Conservation (phyloP, 305 asterid genomes). For the Nicotiana rustica region DNA sequence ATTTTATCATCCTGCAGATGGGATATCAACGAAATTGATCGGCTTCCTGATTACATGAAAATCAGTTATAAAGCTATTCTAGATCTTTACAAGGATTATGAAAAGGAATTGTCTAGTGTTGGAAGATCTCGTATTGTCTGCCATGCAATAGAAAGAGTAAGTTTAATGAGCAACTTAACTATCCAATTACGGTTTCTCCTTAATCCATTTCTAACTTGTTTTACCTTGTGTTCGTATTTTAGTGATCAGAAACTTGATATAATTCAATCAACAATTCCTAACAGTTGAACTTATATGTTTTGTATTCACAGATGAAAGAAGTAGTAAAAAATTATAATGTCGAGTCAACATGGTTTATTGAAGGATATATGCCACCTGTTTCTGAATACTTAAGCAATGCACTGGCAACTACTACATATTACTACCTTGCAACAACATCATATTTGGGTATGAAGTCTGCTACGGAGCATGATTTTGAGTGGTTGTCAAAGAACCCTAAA, state of each 20-base stretch:
- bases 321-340: constrained; percentile 35
- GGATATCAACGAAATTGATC: constrained; percentile 21
- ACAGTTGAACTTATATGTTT: no score
- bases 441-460: constrained; percentile 29
- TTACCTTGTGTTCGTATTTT: no score
- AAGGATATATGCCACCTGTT: constrained; percentile 33
- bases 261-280: no score
- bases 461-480: constrained; percentile 28
- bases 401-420: constrained; percentile 6
- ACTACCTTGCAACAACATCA: not conserved
- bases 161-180: no score
- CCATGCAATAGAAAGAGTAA: no score
- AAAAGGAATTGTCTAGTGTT: no score
- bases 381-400: constrained; percentile 35
- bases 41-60: constrained; percentile 46
- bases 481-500: constrained; percentile 27
- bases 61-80: not conserved
- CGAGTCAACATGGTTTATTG: constrained; percentile 35
- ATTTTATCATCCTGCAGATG: constrained; percentile 11
- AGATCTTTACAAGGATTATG: no score
- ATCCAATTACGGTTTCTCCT: no score
- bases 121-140: no score
- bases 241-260: no score
- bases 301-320: no score
- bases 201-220: no score